Percentiles rank a stretch among this genome's conserved stretches.
Conservation (phyloP, 768 basidiomycete species). For the Cystofilobasidium macerans region DNA sequence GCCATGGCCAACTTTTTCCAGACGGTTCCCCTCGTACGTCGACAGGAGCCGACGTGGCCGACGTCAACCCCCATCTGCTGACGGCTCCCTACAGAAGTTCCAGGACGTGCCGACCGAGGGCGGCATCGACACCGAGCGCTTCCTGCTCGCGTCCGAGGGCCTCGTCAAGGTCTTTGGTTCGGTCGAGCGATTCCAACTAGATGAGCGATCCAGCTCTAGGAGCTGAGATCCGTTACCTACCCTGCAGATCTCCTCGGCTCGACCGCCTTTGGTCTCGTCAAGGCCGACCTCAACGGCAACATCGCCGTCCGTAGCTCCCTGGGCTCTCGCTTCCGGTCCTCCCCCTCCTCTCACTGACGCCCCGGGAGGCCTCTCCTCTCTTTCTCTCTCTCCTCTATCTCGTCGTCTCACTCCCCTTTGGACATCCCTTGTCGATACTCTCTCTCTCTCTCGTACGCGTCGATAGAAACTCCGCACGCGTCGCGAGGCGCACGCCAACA, state of each 20-base stretch:
- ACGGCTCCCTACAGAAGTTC: conserved; percentile 56
- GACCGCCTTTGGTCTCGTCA: conserved; percentile 68
- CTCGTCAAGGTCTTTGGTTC: conserved; percentile 82
- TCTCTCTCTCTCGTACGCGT: not conserved
- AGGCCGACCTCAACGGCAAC: conserved; percentile 79
- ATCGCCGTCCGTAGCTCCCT: conserved; percentile 53
- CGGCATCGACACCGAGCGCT: conserved; percentile 77
- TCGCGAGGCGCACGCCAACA: conserved; percentile 53
- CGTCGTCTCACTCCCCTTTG: conserved; percentile 6
- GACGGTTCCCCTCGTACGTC: conserved; percentile 29
- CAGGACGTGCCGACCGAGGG: conserved; percentile 74
- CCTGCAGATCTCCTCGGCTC: conserved; percentile 69
- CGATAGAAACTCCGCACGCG: conserved; percentile 78
- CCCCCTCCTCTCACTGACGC: not conserved
- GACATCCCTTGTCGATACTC: too few species aligned
- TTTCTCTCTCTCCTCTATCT: not conserved
- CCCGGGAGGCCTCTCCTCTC: not conserved
- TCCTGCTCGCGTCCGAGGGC: conserved; percentile 79
- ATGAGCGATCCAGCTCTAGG: too few species aligned
- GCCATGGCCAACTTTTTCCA: conserved; percentile 34
- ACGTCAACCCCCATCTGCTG: not conserved
- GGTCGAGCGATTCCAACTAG: too few species aligned
- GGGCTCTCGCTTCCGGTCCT: conserved; percentile 24
- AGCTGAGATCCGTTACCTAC: not conserved
- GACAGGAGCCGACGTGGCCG: not conserved